Evolutionary conservation across 345 rosid species (phyloP).

Genomic region (Fremontodendron californicum): DNA sequence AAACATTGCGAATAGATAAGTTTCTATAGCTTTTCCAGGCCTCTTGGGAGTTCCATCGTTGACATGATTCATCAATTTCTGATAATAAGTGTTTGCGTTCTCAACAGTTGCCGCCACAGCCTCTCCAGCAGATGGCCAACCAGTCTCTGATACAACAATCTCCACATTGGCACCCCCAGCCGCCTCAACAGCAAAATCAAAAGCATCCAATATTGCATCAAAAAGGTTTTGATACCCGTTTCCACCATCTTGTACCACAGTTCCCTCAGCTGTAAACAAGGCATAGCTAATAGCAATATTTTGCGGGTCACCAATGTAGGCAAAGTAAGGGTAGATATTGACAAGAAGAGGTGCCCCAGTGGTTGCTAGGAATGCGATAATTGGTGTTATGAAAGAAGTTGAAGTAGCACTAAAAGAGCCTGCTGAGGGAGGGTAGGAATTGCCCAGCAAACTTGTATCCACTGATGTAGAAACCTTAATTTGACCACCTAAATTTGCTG

Average conservation of each 20-base stretch:
- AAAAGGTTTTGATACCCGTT: no score
- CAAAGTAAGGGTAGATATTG: constrained; percentile 27
- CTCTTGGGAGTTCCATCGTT: no score
- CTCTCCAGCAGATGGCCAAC: no score
- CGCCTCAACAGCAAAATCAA: no score
- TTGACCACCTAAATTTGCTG: background rate
- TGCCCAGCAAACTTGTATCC: background rate
- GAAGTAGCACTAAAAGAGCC: background rate
- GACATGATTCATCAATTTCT: no score
- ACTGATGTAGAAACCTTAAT: constrained; percentile 43
- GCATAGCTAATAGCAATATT: constrained; percentile 6
- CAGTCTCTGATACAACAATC: no score
- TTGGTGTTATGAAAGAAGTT: constrained; percentile 1
- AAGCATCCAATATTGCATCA: no score
- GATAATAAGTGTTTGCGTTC: no score
- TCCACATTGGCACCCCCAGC: no score
- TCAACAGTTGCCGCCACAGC: no score
- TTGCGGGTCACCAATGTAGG: constrained; percentile 2
- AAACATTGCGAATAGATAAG: no score
- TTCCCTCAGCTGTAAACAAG: constrained; percentile 4
- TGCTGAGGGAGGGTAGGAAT: background rate
- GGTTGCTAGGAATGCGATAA: constrained; percentile 14
- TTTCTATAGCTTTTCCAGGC: no score
- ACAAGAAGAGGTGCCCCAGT: constrained; percentile 32
- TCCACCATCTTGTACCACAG: constrained; percentile 15